phyloP scores from a whole-genome alignment of 2,329 filamentous ascomycete genomes.

The Talaromyces sp. region DNA sequence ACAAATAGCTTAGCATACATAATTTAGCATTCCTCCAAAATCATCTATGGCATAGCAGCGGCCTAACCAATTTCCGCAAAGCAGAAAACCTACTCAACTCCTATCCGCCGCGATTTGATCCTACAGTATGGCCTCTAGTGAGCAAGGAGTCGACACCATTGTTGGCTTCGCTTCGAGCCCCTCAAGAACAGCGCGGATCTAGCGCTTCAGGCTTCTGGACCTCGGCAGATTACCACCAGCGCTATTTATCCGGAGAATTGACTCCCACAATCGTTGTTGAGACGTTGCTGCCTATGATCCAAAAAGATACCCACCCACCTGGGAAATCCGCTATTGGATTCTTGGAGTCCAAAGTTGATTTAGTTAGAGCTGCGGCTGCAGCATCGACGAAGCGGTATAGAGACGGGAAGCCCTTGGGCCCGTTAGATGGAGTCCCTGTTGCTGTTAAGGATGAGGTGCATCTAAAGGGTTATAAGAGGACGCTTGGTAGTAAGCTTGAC shows the following conservation, averaged over 20 bases:
- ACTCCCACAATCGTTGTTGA: conserved; percentile 72
- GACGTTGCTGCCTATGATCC: conserved; percentile 67
- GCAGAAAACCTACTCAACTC: conserved; percentile 54
- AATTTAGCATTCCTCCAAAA: conserved; percentile 60
- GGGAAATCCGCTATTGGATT: conserved; percentile 70
- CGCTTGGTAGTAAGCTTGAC: conserved; percentile 62
- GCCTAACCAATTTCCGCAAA: conserved; percentile 56
- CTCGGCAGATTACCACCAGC: conserved; percentile 70
- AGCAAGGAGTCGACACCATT: conserved; percentile 19
- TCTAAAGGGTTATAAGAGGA: conserved; percentile 66
- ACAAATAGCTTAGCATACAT: conserved; percentile 47
- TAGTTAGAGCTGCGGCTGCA: conserved; percentile 64
- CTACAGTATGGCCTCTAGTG: conserved; percentile 52
- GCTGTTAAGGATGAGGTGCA: conserved; percentile 80
- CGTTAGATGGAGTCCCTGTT: conserved; percentile 78
- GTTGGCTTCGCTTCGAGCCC: conserved; percentile 24
- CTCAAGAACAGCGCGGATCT: conserved; percentile 35
- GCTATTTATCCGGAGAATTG: conserved; percentile 66
- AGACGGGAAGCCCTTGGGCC: conserved; percentile 60
- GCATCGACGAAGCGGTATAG: conserved; percentile 72
- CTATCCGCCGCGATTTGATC: conserved; percentile 54
- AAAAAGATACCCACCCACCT: conserved; percentile 52
- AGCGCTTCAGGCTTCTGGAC: conserved; percentile 58
- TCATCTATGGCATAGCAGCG: conserved; percentile 68
- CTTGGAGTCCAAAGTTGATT: conserved; percentile 62